Conservation (phyloP, 768 basidiomycete species). For the Coprinopsis marcescibilis region DNA sequence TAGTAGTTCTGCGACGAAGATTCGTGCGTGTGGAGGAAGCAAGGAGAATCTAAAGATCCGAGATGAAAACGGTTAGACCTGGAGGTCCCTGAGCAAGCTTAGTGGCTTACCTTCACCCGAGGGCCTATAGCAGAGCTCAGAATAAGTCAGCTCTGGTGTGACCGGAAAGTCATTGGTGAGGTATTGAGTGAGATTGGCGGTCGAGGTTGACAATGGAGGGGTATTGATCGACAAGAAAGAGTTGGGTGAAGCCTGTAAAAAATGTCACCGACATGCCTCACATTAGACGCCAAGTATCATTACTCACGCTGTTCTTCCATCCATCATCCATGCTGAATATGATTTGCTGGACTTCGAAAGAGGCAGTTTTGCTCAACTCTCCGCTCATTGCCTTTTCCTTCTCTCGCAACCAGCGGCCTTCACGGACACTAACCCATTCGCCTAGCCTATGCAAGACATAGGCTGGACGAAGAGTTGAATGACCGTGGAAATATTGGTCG, state of each 20-base stretch:
- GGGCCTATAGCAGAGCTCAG: slow-evolving; percentile 46
- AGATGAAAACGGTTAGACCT: slow-evolving; percentile 15
- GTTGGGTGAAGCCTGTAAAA: neutral
- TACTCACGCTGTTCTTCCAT: slow-evolving; percentile 19
- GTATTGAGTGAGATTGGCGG: slow-evolving; percentile 44
- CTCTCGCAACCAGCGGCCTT: slow-evolving; percentile 40
- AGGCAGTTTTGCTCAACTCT: slow-evolving; percentile 22
- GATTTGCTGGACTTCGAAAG: slow-evolving; percentile 71
- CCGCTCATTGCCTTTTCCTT: slow-evolving; percentile 22
- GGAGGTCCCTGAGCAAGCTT: neutral
- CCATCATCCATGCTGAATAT: slow-evolving; percentile 48
- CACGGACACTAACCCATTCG: slow-evolving; percentile 60
- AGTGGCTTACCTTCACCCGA: neutral
- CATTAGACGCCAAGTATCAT: neutral
- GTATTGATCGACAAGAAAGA: slow-evolving; percentile 35
- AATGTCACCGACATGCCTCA: neutral
- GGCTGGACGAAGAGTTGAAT: slow-evolving; percentile 46
- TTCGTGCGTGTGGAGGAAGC: slow-evolving; percentile 26
- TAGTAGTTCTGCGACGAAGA: slow-evolving; percentile 18
- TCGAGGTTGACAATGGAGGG: slow-evolving; percentile 38
- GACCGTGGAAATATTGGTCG: slow-evolving; percentile 19
- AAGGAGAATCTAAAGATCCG: slow-evolving; percentile 28
- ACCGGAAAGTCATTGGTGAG: slow-evolving; percentile 36
- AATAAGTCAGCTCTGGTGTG: slow-evolving; percentile 40
- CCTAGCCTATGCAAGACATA: slow-evolving; percentile 47